These are phyloP conservation scores for Rhododendron simsii DNA, from an alignment of 148 eudicot species.

Conservation along the genomic window DNA sequence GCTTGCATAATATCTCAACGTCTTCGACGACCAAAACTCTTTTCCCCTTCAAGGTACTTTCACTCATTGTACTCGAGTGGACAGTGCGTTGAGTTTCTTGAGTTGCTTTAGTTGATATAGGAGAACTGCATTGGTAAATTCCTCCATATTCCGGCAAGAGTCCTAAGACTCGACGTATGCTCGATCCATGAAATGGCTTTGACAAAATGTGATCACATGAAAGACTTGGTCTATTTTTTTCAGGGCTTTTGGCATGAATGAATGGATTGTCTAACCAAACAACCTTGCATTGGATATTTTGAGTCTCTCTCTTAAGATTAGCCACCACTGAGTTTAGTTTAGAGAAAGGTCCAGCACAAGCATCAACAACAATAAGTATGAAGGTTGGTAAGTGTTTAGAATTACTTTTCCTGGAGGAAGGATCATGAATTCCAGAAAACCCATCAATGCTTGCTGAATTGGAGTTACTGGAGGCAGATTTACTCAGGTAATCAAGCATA, in stretches of 20 bases:
- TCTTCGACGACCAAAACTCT: constrained; percentile 5
- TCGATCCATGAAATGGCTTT: constrained; percentile 12
- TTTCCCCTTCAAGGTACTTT: constrained; percentile 6
- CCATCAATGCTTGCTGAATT: neutral
- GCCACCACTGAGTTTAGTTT: neutral
- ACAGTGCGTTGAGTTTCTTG: neutral
- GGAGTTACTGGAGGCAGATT: neutral
- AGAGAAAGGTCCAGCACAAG: neutral
- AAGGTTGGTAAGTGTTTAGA: neutral
- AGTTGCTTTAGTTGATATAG: neutral
- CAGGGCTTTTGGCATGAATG: neutral
- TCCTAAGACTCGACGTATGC: constrained; percentile 5
- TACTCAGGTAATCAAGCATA: neutral
- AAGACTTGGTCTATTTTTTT: neutral
- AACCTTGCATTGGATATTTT: neutral
- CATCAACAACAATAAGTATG: constrained; percentile 4
- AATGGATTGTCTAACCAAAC: neutral
- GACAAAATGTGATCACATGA: constrained; percentile 8
- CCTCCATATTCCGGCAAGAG: constrained; percentile 13
- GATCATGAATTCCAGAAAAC: neutral
- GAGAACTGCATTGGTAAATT: neutral
- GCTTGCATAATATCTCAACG: neutral
- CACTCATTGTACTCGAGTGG: neutral
- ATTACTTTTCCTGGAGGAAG: neutral
- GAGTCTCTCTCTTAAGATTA: neutral